Conservation (phyloP, 768 basidiomycete genomes). For the Dacryopinax spathularia region DNA sequence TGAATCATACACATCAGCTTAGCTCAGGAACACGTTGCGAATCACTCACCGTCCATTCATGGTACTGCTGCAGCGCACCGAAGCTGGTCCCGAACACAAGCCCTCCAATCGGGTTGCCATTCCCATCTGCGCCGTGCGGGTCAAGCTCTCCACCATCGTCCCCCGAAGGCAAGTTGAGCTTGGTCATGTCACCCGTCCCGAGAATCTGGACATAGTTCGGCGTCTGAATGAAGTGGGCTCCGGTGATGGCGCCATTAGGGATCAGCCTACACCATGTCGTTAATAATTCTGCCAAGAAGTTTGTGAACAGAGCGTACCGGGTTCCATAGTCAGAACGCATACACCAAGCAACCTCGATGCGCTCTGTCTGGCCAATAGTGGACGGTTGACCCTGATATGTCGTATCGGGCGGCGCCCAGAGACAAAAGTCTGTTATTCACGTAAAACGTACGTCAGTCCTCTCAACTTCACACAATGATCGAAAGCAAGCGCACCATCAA, state of each 20-base stretch:
- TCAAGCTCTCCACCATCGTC: slow-evolving; percentile 32
- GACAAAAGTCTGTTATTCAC: background rate
- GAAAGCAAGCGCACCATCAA: background rate
- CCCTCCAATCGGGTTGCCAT: slow-evolving; percentile 27
- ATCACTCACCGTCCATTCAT: slow-evolving; percentile 31
- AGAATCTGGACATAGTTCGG: slow-evolving; percentile 14
- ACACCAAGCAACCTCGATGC: slow-evolving; percentile 43
- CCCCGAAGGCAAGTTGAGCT: slow-evolving; percentile 24
- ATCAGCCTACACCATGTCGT: slow-evolving; percentile 4
- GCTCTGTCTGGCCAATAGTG: slow-evolving; percentile 47
- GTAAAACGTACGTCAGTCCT: background rate
- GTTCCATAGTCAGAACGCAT: slow-evolving; percentile 27
- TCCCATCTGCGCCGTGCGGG: slow-evolving; percentile 27
- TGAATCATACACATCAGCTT: background rate
- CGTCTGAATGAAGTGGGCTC: slow-evolving; percentile 14
- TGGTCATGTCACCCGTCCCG: slow-evolving; percentile 30
- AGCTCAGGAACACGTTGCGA: background rate
- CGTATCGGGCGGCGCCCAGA: slow-evolving; percentile 27
- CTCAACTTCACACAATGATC: background rate
- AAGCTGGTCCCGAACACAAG: slow-evolving; percentile 29
- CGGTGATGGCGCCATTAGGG: slow-evolving; percentile 14
- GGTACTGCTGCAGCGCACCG: slow-evolving; percentile 27
- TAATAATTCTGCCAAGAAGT: background rate
- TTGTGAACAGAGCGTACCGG: slow-evolving; percentile 10
- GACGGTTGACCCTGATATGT: slow-evolving; percentile 17